Base-by-base conservation (phyloP, 768 basidiomycete species). In the Auricularia auricula-judae region DNA sequence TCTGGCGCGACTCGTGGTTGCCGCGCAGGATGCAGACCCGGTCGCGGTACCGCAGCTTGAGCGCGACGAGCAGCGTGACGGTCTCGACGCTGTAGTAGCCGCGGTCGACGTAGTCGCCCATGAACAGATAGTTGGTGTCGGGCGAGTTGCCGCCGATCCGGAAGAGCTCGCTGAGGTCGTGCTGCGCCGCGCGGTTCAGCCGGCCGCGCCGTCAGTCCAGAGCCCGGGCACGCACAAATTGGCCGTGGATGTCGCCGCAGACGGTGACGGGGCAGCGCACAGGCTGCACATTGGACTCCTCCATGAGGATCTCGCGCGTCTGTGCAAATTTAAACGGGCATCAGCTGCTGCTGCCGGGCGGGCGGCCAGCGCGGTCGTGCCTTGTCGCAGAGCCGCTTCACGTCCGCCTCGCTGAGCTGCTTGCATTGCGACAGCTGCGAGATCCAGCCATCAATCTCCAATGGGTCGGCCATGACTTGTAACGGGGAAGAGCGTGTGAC, bases 1-100 rank as follows among this genome's bases (percentile, higher is more conserved):
- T 99, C 82, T 99, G 97, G 72, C 97, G 85, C 69, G 91, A 93
- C 78, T 99, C 97, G 81, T 99, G 97, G 76, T 99, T 98, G 51
- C 97, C 97, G 67, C 97, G 88, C 51, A 99, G 82, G 73, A 99
- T 96, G 65, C 97, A 98, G 70, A 98, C 93, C 63, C 96, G 88
- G 77, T 98, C 96, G 67, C 94, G 91, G 78, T 99, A 98, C 72
- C 97, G 89, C 68, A 99, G 81, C 80, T 99, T 99, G 74, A 98
- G 83, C 21, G 97, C 93, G 67, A 99, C 94, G 61, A 99, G 89
- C 7, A 98, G 82, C 12, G 95, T 97, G 70, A 99, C 95, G 1
- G 97, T 99, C 79, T 99, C 97, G 64, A 99, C 96, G 21, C 94
- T 97, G 79, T 98, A 98, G 81, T 98, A 99, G 21, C 96, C 96